Evolutionary conservation across 768 basidiomycete species (phyloP).

Genomic region (Botryobasidium botryosum): DNA sequence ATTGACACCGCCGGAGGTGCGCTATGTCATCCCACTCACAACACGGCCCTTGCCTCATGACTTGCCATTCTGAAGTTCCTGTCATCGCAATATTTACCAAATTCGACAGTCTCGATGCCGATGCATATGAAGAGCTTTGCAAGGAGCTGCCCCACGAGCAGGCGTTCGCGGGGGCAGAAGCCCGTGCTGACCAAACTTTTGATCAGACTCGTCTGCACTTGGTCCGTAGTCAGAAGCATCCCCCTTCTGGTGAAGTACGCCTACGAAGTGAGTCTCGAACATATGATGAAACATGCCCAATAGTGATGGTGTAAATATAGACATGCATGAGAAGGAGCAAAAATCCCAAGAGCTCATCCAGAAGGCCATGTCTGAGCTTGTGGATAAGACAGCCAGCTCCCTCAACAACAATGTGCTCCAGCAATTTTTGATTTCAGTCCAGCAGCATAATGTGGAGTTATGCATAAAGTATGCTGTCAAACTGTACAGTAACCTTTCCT

Average conservation of each 20-base stretch:
- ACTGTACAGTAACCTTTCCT: no score
- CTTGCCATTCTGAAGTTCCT: background rate
- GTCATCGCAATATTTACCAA: no score
- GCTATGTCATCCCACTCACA: no score
- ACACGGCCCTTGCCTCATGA: background rate
- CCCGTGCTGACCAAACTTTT: background rate
- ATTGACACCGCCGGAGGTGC: no score
- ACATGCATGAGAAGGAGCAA: background rate
- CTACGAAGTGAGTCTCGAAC: background rate
- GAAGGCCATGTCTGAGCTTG: no score
- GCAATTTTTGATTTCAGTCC: background rate
- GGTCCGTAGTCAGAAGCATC: background rate
- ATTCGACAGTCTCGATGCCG: no score
- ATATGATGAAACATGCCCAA: background rate
- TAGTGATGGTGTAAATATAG: background rate
- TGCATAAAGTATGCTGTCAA: background rate
- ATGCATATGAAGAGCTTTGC: background rate
- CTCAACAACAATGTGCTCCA: background rate
- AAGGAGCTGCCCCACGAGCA: background rate
- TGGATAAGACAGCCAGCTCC: background rate
- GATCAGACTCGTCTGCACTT: background rate
- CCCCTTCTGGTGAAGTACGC: background rate
- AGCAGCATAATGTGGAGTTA: background rate
- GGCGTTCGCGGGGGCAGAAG: background rate
- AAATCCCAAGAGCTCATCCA: background rate